phyloP scores from a whole-genome alignment of 2,329 filamentous ascomycete species.

The Pseudogymnoascus verrucosus region DNA sequence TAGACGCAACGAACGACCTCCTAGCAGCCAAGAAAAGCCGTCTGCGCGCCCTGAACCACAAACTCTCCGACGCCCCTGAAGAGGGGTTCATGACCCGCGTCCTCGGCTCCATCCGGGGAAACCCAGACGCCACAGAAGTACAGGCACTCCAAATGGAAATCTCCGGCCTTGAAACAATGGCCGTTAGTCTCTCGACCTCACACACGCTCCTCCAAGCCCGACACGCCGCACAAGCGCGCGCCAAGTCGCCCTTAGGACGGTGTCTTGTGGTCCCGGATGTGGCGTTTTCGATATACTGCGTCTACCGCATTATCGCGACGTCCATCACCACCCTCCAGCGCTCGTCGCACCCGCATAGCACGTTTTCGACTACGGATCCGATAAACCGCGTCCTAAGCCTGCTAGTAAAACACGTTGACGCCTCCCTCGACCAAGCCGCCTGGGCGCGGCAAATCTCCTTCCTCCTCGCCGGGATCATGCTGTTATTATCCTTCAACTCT shows the following conservation, averaged over 20 bases:
- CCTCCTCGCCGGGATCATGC: slow-evolving; percentile 72
- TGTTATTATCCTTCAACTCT: slow-evolving; percentile 71
- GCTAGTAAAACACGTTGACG: slow-evolving; percentile 76
- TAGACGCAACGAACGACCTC: slow-evolving; percentile 75
- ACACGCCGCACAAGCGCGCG: slow-evolving; percentile 55
- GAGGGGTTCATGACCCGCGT: slow-evolving; percentile 65
- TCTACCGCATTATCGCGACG: slow-evolving; percentile 73
- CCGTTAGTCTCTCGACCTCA: slow-evolving; percentile 58
- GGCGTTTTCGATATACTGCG: slow-evolving; percentile 70
- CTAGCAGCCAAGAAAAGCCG: slow-evolving; percentile 66
- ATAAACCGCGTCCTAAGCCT: slow-evolving; percentile 77
- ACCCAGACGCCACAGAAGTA: slow-evolving; percentile 50
- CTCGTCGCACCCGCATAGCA: slow-evolving; percentile 31
- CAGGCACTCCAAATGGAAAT: slow-evolving; percentile 65
- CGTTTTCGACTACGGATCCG: slow-evolving; percentile 66
- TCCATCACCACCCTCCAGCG: slow-evolving; percentile 60
- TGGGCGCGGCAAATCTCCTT: slow-evolving; percentile 85
- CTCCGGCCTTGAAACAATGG: slow-evolving; percentile 72
- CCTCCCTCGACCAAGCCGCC: slow-evolving; percentile 69
- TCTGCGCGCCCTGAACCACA: slow-evolving; percentile 61
- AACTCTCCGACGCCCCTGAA: slow-evolving; percentile 38
- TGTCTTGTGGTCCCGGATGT: slow-evolving; percentile 54
- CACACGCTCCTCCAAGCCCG: slow-evolving; percentile 56
- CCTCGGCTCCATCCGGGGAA: slow-evolving; percentile 61
- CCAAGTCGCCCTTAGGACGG: slow-evolving; percentile 59